Evolutionary conservation across 371 early-diverging fungal genomes (phyloP), one percentile per base, ranked within the genome.

Genomic region (Mucor velutinosus): DNA sequence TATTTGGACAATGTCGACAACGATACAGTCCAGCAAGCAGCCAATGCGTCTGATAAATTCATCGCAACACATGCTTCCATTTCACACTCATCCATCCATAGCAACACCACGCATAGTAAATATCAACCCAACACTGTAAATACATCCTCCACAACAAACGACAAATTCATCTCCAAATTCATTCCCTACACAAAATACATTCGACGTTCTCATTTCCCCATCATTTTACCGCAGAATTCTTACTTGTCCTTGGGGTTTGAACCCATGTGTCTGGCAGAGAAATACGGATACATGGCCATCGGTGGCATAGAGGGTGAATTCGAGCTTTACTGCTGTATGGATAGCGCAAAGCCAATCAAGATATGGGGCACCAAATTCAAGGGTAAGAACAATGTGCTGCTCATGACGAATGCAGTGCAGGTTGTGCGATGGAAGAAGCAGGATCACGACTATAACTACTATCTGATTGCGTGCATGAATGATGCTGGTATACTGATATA

Each of bases 231-330:
- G 58, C 67, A 71, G 33, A 60, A 72, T 37, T 55, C 85, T 14
- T 73, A 80, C 43, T 33, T 80, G 12, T 32, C 74, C 8, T 49
- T 80, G 3, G 70, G 67, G 7, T 80, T 78, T 70, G 80, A 81
- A 17, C 79, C 82, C 1, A 57, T 86, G 35, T 86, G 88, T 57
- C 35, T 88, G 27, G 82, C 81, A 7, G 79, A 82, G 45, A 79
- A 78, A 33, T 86, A 82, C 45, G 88, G 88, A 8, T 88, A 83
- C 60, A 78, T 88, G 71, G 86, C 79, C 7, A 76, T 84, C 33
- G 88, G 88, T 45, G 78, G 83, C 3, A 32, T 76, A 5, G 80
- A 81, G 43, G 85, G 86, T 7, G 78, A 74, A 39, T 73, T 86
- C 23, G 77, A 78, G 35, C 73, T 85, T 17, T 83, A 82, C 49